phyloP scores from a whole-genome alignment of 2,329 filamentous ascomycete genomes.

The Anisogramma anomala region DNA sequence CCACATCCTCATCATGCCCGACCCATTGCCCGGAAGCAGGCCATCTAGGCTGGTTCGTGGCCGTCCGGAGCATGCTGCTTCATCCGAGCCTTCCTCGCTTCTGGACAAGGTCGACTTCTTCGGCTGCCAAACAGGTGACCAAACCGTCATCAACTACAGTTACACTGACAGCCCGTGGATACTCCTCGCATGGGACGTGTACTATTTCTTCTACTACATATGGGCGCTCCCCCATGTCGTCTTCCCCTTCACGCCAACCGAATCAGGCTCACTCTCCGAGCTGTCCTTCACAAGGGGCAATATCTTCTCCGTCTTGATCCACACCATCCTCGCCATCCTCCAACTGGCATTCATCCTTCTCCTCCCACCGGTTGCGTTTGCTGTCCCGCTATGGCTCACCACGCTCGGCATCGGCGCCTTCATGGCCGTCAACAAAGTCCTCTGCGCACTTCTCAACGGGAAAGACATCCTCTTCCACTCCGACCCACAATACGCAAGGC shows the following conservation, averaged over 20 bases:
- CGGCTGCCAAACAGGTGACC: constrained; percentile 46
- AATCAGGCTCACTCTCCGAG: constrained; percentile 49
- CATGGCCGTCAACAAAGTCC: constrained; percentile 35
- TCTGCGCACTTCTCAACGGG: constrained; percentile 46
- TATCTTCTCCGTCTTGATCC: constrained; percentile 43
- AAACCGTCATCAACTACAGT: constrained; percentile 46
- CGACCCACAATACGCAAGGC: constrained; percentile 39
- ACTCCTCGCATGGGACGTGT: constrained; percentile 41
- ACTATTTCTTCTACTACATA: constrained; percentile 41
- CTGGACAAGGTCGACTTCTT: constrained; percentile 33
- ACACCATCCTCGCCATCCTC: constrained; percentile 45
- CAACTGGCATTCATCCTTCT: constrained; percentile 50
- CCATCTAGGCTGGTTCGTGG: neutral
- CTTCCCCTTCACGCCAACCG: constrained; percentile 42
- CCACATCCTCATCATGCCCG: neutral
- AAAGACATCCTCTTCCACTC: constrained; percentile 36
- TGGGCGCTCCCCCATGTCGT: constrained; percentile 51
- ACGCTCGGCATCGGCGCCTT: constrained; percentile 30
- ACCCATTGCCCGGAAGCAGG: neutral
- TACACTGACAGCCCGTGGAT: constrained; percentile 46
- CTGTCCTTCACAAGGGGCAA: constrained; percentile 48
- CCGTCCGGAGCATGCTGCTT: neutral
- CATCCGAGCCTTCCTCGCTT: neutral
- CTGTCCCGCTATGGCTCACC: constrained; percentile 40
- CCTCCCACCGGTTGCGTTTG: constrained; percentile 35